Evolutionary conservation across 495 filamentous ascomycete species (phyloP).

Genomic region (Aspergillus wentii): DNA sequence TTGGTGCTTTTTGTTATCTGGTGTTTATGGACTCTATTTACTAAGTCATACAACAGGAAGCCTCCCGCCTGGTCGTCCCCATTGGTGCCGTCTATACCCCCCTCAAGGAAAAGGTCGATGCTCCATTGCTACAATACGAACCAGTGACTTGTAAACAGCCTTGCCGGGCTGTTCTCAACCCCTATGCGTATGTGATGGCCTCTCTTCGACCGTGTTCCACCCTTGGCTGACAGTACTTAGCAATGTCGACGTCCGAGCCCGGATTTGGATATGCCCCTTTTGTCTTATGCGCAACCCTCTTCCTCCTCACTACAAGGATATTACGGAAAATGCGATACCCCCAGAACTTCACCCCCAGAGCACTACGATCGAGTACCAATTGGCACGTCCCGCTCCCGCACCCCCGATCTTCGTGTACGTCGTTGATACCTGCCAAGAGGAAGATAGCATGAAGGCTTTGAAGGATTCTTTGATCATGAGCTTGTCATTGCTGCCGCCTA

Average conservation of each 20-base stretch:
- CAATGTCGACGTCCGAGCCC: slow-evolving; percentile 90
- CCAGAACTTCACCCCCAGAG: slow-evolving; percentile 90
- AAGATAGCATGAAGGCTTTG: slow-evolving; percentile 90
- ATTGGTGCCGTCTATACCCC: slow-evolving; percentile 97
- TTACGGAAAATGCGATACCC: slow-evolving; percentile 89
- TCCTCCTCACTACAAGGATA: slow-evolving; percentile 98
- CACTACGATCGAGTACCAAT: slow-evolving; percentile 96
- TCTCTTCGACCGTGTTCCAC: slow-evolving; percentile 1
- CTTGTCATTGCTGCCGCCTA: slow-evolving; percentile 85
- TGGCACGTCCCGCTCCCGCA: slow-evolving; percentile 86
- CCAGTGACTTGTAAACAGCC: slow-evolving; percentile 96
- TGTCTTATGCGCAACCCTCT: slow-evolving; percentile 93
- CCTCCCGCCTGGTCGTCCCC: slow-evolving; percentile 91
- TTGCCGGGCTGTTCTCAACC: slow-evolving; percentile 94
- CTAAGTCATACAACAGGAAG: slow-evolving; percentile 62
- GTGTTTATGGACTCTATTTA: slow-evolving; percentile 2
- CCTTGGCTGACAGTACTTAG: slow-evolving; percentile 42
- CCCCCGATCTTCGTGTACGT: slow-evolving; percentile 97
- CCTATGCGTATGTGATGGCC: slow-evolving; percentile 71
- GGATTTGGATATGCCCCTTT: slow-evolving; percentile 98
- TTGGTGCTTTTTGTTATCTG: slow-evolving; percentile 33
- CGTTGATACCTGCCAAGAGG: slow-evolving; percentile 98
- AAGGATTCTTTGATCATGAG: slow-evolving; percentile 98
- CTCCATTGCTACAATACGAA: slow-evolving; percentile 89
- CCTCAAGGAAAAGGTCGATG: slow-evolving; percentile 89